Base-by-base conservation (phyloP, 75 land plant species). In the Chamaecyparis obtusa region DNA sequence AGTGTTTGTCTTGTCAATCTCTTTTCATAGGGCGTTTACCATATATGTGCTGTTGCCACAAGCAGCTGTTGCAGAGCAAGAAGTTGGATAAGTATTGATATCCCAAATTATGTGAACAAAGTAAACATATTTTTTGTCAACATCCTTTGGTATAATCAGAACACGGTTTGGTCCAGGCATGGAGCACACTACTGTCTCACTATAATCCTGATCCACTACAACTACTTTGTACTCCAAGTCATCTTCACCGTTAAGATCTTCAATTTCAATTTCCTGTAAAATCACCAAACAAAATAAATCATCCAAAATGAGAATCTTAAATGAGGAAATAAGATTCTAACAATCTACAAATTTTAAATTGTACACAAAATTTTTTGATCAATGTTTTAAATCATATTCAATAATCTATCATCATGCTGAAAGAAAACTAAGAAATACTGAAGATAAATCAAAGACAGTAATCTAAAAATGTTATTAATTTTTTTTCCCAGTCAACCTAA, bases 31-130 rank as follows among this genome's bases (percentile, higher is more conserved):
- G 60, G 60, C 16, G 13, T 56, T 17, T 15, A 56, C 60, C 16
- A 15, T 56, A 3, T 16, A 4, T 56, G 60, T 15, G 19, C 4
- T 56, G 16, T 69, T 69, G 9, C 8, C 24, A 27, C 74, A 69
- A 27, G 74, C 33, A 69, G 7, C 2, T 69, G 75, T 9, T n/a
- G 11, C 33, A 72, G 75, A 72, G 75, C 35, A 72, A 30, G 75
- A 32, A 10, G 75, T 30, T 44, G 49, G 10, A 33, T 2, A 72
- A 32, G 4, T 2, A 30, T 72, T 33, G 35, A 10, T 3, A 24
- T 72, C 76, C 76, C 76, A 72, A 21, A 72, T 72, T 33, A 72
- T 36, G 33, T 72, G 76, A 9, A 72, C 76, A 72, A 72, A 72
- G 76, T 72, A 72, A 13, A 72, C 33, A 72, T 14, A 72, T 32